These are phyloP conservation scores for Ceratobasidium sp. DNA, from an alignment of 1,284 basidiomycete genomes.

Conservation along the genomic window DNA sequence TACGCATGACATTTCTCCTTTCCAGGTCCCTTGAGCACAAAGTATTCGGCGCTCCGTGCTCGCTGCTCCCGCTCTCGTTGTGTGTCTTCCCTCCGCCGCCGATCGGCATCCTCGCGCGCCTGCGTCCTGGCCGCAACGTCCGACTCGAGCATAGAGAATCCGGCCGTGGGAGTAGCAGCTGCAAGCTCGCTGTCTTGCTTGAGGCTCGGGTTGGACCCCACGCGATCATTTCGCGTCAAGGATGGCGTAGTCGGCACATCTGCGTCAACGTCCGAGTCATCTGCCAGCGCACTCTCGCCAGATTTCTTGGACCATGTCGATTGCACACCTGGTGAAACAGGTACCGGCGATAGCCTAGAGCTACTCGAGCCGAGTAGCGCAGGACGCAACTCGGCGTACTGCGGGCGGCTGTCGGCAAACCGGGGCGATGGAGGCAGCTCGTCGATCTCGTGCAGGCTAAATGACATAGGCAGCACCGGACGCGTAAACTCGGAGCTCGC, in stretches of 20 bases:
- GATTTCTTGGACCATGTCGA: constrained; percentile 21
- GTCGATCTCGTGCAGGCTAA: constrained; percentile 14
- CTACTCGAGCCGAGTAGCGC: background rate
- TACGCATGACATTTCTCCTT: constrained; percentile 44
- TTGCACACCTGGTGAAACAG: constrained; percentile 19
- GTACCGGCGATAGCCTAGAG: constrained; percentile 19
- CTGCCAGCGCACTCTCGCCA: constrained; percentile 27
- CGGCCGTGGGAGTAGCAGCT: constrained; percentile 15
- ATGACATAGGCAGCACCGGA: background rate
- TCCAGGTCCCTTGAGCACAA: constrained; percentile 28
- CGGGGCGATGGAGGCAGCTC: constrained; percentile 2
- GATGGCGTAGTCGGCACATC: constrained; percentile 35
- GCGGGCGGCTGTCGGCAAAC: background rate
- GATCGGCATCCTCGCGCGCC: constrained; percentile 30
- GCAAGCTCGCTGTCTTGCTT: background rate
- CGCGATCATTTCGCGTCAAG: constrained; percentile 9
- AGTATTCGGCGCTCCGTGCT: constrained; percentile 14
- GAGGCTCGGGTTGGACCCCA: background rate
- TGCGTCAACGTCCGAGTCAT: constrained; percentile 38
- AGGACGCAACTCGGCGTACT: constrained; percentile 5
- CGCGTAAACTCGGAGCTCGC: constrained; percentile 39
- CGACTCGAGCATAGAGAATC: background rate
- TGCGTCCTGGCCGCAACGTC: constrained; percentile 6
- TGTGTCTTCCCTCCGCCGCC: constrained; percentile 1
- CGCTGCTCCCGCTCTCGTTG: constrained; percentile 14